A percentile compares a stretch with the other conserved stretches of the same genome.
These are phyloP conservation scores for Eimeria sp. DNA, from an alignment of 169 alveolate genomes.

Conservation along the genomic window DNA sequence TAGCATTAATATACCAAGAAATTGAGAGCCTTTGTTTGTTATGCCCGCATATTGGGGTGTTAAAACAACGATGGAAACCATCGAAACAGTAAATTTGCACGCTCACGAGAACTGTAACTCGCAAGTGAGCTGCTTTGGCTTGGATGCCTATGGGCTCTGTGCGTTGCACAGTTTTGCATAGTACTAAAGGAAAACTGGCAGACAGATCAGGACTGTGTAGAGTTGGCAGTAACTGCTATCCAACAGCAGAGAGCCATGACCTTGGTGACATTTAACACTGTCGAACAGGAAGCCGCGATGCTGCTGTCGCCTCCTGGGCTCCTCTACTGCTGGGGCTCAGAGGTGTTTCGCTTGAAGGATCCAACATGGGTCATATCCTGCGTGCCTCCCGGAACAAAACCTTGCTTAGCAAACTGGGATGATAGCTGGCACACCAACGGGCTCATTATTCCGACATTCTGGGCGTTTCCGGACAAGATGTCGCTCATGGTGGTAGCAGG, in stretches of 20 bases:
- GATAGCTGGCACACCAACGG: conserved; percentile 81
- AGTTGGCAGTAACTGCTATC: neutral
- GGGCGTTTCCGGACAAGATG: conserved; percentile 89
- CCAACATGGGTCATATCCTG: conserved; percentile 63
- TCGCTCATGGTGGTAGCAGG: conserved; percentile 94
- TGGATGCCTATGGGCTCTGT: conserved; percentile 5
- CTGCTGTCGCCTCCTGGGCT: neutral
- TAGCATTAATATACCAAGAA: neutral
- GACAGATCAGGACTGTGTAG: neutral
- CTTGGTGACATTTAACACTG: neutral
- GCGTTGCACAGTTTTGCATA: conserved; percentile 34
- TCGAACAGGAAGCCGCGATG: neutral
- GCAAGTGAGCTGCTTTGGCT: conserved; percentile 16
- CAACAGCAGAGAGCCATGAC: neutral
- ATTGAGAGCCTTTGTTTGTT: neutral
- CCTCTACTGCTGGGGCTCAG: conserved; percentile 51
- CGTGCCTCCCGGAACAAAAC: conserved; percentile 71
- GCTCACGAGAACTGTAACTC: neutral
- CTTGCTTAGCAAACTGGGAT: conserved; percentile 78
- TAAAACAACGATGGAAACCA: conserved; percentile 31
- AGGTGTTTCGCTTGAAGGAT: conserved; percentile 59
- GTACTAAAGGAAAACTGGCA: conserved; percentile 28
- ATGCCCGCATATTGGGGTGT: conserved; percentile 2
- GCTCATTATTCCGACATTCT: conserved; percentile 80
- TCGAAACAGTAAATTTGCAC: neutral